phyloP scores from a whole-genome alignment of 2,329 filamentous ascomycete genomes.

The Alternaria conjuncta region DNA sequence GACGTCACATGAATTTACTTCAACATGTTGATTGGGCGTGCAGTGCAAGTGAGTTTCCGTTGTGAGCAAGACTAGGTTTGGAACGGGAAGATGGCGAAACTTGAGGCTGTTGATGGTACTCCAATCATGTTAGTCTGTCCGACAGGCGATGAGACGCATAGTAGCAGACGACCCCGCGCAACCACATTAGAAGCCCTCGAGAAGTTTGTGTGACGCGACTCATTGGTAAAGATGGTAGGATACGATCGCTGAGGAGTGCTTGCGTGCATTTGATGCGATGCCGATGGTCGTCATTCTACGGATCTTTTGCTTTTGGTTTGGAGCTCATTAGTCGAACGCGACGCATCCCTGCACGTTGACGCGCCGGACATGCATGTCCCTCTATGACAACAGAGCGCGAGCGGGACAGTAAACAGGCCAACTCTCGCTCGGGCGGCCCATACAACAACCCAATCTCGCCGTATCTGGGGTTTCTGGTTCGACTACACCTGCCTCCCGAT shows the following conservation, averaged over 20 bases:
- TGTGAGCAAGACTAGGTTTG: not conserved
- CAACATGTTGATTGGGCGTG: not conserved
- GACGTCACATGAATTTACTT: conserved; percentile 4
- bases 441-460: not conserved
- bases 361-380: conserved; percentile 25
- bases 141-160: conserved; percentile 13
- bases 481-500: not conserved
- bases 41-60: not conserved
- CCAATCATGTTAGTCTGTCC: conserved; percentile 14
- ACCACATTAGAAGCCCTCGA: not conserved
- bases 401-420: conserved; percentile 16
- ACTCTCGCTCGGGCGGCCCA: not conserved
- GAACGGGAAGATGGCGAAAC: conserved; percentile 1
- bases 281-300: not conserved
- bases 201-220: not conserved
- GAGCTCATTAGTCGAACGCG: conserved; percentile 12
- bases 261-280: not conserved
- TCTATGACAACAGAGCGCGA: conserved; percentile 24
- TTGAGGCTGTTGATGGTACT: conserved; percentile 5
- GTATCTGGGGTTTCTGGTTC: not conserved
- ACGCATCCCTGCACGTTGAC: conserved; percentile 23
- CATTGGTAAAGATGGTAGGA: not conserved
- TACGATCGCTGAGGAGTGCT: not conserved
- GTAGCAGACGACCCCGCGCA: conserved; percentile 11
- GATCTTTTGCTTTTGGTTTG: conserved; percentile 1